Percentiles rank a stretch among this genome's conserved stretches.
phyloP scores from a whole-genome alignment of 441 rosid species.

The Pelargonium myrrhifolium region DNA sequence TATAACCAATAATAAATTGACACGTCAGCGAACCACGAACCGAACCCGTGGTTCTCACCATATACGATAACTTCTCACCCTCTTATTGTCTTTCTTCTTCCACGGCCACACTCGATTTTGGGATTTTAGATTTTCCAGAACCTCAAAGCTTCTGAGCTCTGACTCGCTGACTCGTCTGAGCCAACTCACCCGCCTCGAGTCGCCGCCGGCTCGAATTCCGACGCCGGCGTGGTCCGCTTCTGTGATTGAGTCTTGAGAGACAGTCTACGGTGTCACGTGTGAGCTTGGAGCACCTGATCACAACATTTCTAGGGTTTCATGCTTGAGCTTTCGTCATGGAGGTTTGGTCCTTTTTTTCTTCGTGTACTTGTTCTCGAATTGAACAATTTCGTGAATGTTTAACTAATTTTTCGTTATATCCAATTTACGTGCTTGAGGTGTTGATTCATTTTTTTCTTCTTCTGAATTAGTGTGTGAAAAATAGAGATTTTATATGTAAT shows the following conservation, averaged over 20 bases:
- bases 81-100: neutral
- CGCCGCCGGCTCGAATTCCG: slow-evolving; percentile 12
- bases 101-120: neutral
- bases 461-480: slow-evolving; percentile 7
- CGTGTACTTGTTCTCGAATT: neutral
- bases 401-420: slow-evolving; percentile 17
- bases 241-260: slow-evolving; percentile 21
- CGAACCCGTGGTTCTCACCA: neutral
- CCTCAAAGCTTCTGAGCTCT: slow-evolving; percentile 1
- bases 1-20: neutral
- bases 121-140: neutral
- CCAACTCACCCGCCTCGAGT: neutral
- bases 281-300: neutral
- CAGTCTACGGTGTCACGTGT: slow-evolving; percentile 1
- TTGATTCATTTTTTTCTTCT: slow-evolving; percentile 19
- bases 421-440: neutral
- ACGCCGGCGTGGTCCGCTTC: slow-evolving; percentile 33
- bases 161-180: neutral
- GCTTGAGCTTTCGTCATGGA: slow-evolving; percentile 10
- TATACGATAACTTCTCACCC: neutral
- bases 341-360: neutral
- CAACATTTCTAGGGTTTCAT: slow-evolving; percentile 14
- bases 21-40: neutral
- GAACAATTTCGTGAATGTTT: neutral
- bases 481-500: slow-evolving; percentile 8